Evolutionary conservation across 148 eudicot genomes (phyloP).

Genomic region (Rhododendron ovatum): DNA sequence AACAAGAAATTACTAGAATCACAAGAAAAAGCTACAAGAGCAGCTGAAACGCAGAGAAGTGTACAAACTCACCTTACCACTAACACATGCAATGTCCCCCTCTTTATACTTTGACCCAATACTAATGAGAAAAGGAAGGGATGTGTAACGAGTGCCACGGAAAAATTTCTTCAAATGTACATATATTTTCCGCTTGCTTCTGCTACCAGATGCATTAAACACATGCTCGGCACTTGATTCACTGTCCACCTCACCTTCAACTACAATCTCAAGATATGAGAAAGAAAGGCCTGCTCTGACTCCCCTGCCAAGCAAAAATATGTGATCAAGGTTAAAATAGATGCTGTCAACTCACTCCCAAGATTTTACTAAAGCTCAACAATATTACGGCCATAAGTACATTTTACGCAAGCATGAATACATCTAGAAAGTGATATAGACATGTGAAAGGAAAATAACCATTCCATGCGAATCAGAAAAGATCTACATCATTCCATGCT

Average conservation of each 20-base stretch:
- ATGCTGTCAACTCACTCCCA: background rate
- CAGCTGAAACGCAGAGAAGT: background rate
- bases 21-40: conserved; percentile 1
- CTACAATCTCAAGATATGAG: conserved; percentile 81
- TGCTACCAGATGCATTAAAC: conserved; percentile 25
- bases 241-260: conserved; percentile 62
- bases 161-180: conserved; percentile 82
- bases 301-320: conserved; percentile 49
- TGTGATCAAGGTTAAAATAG: background rate
- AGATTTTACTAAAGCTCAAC: background rate
- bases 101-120: conserved; percentile 67
- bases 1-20: conserved; percentile 2
- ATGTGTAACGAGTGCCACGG: conserved; percentile 82
- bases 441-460: background rate
- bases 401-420: background rate
- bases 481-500: background rate
- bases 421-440: background rate
- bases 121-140: conserved; percentile 58
- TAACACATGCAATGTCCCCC: conserved; percentile 87
- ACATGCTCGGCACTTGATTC: conserved; percentile 32
- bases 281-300: conserved; percentile 59
- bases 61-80: conserved; percentile 79
- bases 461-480: background rate
- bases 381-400: background rate
- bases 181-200: conserved; percentile 47